Evolutionary conservation across 2,329 filamentous ascomycete species (phyloP).

Genomic region (Ceratocystiopsis minuta): DNA sequence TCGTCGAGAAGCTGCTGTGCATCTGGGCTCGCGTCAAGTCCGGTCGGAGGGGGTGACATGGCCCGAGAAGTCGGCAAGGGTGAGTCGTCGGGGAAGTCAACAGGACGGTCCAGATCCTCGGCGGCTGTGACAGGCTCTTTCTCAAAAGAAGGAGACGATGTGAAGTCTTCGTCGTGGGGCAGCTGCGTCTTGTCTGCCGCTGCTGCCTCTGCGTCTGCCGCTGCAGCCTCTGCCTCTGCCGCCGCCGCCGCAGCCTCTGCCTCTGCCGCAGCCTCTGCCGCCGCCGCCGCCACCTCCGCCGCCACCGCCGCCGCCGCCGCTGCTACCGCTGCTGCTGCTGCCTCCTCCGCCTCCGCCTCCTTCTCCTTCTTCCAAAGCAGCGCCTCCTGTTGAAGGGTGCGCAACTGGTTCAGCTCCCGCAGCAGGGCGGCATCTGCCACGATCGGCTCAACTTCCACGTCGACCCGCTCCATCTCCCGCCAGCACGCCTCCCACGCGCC

Average conservation of each 20-base stretch:
- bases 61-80: no score
- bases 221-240: conserved; percentile 1
- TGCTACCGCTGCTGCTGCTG: conserved; percentile 5
- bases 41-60: no score
- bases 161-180: no score
- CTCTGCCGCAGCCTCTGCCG: conserved; percentile 10
- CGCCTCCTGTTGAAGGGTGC: conserved; percentile 23
- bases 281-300: conserved; percentile 11
- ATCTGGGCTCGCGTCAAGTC: no score
- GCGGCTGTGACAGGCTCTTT: no score
- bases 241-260: no score
- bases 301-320: conserved; percentile 14
- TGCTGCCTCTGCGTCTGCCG: conserved; percentile 15
- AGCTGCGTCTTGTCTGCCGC: conserved; percentile 6
- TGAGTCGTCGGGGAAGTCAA: no score
- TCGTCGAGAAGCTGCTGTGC: conserved; percentile 4
- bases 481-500: conserved; percentile 88
- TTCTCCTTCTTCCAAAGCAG: conserved; percentile 12
- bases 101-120: no score
- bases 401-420: conserved; percentile 30
- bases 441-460: conserved; percentile 73
- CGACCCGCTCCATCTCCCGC: conserved; percentile 97
- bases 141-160: no score
- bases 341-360: conserved; percentile 16
- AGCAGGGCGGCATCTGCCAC: conserved; percentile 37